phyloP scores from a whole-genome alignment of 2,329 filamentous ascomycete genomes.

The Fusarium scirpi region DNA sequence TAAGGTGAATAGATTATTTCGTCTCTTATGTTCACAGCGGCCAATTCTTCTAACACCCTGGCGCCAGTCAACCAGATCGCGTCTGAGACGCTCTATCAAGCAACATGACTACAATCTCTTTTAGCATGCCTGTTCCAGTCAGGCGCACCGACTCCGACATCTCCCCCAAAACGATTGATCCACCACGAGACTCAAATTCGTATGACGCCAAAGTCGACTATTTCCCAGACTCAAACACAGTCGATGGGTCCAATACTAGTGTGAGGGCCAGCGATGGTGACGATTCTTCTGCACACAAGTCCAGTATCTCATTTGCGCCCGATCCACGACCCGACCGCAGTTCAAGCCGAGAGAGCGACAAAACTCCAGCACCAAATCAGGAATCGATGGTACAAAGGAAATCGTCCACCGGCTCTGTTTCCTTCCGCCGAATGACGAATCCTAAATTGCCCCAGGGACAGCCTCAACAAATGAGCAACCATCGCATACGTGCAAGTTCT shows the following conservation, averaged over 20 bases:
- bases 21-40: not conserved
- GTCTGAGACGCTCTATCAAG: constrained; percentile 8
- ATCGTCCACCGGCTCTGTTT: constrained; percentile 61
- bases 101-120: constrained; percentile 42
- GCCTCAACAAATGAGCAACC: constrained; percentile 59
- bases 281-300: constrained; percentile 50
- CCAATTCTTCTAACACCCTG: not conserved
- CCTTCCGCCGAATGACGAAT: constrained; percentile 59
- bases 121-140: constrained; percentile 35
- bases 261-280: constrained; percentile 46
- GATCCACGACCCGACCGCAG: constrained; percentile 48
- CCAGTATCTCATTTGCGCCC: constrained; percentile 52
- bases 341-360: constrained; percentile 44
- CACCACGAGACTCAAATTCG: constrained; percentile 33
- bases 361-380: constrained; percentile 40
- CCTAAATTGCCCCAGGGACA: constrained; percentile 62
- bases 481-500: constrained; percentile 59
- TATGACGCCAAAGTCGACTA: constrained; percentile 38
- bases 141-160: constrained; percentile 58
- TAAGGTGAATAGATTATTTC: not conserved
- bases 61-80: not conserved
- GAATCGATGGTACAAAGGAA: constrained; percentile 52
- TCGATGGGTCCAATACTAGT: constrained; percentile 44
- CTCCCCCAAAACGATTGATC: constrained; percentile 55
- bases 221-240: constrained; percentile 44